Base-by-base conservation (phyloP, 1,284 basidiomycete genomes). In the Polyporus tsugae region DNA sequence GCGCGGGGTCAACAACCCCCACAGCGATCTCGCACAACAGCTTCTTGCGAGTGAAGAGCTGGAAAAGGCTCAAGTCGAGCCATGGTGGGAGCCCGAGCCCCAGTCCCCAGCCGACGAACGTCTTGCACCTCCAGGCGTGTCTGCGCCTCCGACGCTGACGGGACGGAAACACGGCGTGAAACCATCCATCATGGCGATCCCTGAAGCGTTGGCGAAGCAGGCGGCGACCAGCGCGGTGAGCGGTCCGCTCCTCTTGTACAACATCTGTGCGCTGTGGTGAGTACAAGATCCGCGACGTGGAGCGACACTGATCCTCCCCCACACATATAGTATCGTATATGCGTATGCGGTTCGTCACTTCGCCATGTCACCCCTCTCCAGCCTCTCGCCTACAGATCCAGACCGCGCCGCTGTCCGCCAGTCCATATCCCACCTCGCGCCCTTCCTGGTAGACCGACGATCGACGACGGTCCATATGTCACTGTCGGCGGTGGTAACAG, bases 261-360 rank as follows among this genome's bases (percentile, higher is more conserved):
- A 94, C 67, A 79, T 91, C 39, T 85, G 83, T 53, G 86, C 87
- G 2, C 78, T 92, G n/a, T 83, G 86, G 93, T 93, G 76, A 66
- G 91, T 82, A 4, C 11, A 55, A 62, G 6, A 41, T 11, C 39
- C 22, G 22, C 22, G 22, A 13, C 46, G 10, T 11, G 15, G 5
- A 6, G 44, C 7, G 46, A 38, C n/a, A 25, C 36, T 65, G 44
- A 61, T 19, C 63, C 63, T 19, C 33, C 55, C 25, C 64, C 39
- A 4, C 22, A 5, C 46, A 53, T 33, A 61, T 65, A 93, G 92
- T 65, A 81, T 93, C 60, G 85, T 88, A 15, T 94, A 94, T 74
- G 82, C 87, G 2, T 92, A 89, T 73, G 80, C 82, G 19, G 88
- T 87, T 35, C 88, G 92, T 9, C 84, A 84, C 72, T 78, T 94